phyloP scores from a whole-genome alignment of 345 rosid species.

The Eucalyptus erythrocorys region DNA sequence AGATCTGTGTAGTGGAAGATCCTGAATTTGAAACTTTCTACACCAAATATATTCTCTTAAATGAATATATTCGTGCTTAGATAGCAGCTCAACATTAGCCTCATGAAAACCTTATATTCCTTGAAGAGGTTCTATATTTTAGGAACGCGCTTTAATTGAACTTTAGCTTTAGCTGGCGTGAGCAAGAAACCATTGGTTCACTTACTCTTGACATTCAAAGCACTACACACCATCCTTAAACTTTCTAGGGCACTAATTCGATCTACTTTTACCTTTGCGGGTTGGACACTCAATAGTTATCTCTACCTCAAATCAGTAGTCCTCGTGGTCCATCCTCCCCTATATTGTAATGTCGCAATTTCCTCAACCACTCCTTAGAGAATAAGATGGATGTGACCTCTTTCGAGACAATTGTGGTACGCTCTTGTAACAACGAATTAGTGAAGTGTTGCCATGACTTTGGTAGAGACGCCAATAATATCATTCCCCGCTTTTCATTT shows the following conservation, averaged over 20 bases:
- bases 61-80: not conserved
- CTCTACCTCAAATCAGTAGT: not conserved
- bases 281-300: not conserved
- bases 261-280: not conserved
- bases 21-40: not conserved
- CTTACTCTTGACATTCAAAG: not conserved
- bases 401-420: not conserved
- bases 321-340: rapidly evolving
- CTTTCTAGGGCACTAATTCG: not conserved
- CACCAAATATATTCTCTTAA: not conserved
- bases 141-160: not conserved
- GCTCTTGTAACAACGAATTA: not conserved
- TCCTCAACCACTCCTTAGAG: not conserved
- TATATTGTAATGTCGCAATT: not conserved
- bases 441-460: not conserved
- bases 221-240: not conserved
- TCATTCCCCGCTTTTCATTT: not conserved
- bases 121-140: not conserved
- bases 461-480: not conserved
- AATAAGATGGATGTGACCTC: not conserved
- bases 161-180: too few relatives aligned
- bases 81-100: not conserved
- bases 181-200: too few relatives aligned
- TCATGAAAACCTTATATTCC: not conserved
- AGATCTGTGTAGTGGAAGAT: not conserved